These are phyloP conservation scores for Amauroascus niger DNA, from an alignment of 2,329 filamentous ascomycete species.

Conservation along the genomic window DNA sequence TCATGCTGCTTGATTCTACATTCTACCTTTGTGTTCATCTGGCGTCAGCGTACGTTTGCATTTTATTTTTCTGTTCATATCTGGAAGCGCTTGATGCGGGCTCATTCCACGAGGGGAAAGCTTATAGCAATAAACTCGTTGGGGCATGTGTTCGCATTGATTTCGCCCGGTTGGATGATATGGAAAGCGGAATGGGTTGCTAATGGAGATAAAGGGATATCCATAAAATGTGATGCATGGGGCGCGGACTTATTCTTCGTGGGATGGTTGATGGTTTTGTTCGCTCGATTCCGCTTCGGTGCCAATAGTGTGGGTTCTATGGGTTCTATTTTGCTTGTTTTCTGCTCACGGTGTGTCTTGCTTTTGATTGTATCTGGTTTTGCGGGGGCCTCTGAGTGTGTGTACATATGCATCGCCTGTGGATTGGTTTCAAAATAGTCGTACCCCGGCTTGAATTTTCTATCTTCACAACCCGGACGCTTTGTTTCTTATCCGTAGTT, in stretches of 20 bases:
- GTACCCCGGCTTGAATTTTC: no score
- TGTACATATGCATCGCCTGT: constrained; percentile 3
- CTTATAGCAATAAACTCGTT: not conserved
- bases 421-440: not conserved
- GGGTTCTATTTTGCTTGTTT: not conserved
- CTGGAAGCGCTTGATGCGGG: not conserved
- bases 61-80: constrained; percentile 9
- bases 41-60: constrained; percentile 4
- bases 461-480: not conserved
- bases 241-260: not conserved
- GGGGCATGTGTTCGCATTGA: not conserved
- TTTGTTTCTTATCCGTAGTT: no score
- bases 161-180: not conserved
- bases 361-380: not conserved
- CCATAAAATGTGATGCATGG: constrained; percentile 1
- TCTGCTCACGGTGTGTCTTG: not conserved
- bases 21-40: constrained; percentile 6
- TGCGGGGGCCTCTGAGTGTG: not conserved
- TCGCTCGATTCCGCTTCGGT: not conserved
- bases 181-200: not conserved
- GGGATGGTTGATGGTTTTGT: not conserved
- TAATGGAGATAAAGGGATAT: not conserved
- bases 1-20: constrained; percentile 8
- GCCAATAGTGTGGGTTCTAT: not conserved
- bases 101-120: not conserved